Percentiles rank a stretch among this genome's conserved stretches.
These are phyloP conservation scores for Alopecurus myosuroides DNA, from an alignment of 176 grass and related monocot species.

Conservation along the genomic window DNA sequence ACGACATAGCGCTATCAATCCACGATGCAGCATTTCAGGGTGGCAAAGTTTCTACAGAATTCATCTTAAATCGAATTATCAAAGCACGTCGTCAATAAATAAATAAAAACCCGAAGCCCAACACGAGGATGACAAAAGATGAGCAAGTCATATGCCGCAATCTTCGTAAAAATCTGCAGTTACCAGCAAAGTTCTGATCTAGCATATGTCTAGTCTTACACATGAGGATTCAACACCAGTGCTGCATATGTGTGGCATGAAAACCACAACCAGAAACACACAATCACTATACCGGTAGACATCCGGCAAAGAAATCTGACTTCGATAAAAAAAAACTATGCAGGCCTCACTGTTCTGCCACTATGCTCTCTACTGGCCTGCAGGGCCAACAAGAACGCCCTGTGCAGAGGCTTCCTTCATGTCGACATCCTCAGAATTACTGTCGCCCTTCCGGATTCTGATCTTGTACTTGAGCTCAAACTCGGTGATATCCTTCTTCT, in stretches of 20 bases:
- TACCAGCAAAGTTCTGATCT: background rate
- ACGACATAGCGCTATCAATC: too few relatives aligned
- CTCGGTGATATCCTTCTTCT: constrained; percentile 73
- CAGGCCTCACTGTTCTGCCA: background rate
- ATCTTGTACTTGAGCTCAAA: constrained; percentile 97
- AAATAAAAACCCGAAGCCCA: background rate
- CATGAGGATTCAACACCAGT: background rate
- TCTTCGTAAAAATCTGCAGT: background rate
- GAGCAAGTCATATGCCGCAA: background rate
- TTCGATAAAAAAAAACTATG: background rate
- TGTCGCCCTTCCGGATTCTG: constrained; percentile 60
- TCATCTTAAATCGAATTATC: background rate
- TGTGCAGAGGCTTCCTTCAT: constrained; percentile 69
- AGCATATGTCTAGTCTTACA: background rate
- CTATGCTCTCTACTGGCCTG: constrained; percentile 16
- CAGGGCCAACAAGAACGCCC: constrained; percentile 88
- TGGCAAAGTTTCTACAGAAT: background rate
- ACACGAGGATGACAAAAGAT: background rate
- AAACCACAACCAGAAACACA: background rate
- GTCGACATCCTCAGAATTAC: constrained; percentile 7
- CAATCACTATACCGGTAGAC: background rate
- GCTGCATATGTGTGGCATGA: background rate
- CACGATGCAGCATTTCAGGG: background rate
- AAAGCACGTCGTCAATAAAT: background rate
- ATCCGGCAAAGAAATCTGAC: background rate